Base-by-base conservation (phyloP, 2,329 filamentous ascomycete genomes). In the Botrytis deweyae region DNA sequence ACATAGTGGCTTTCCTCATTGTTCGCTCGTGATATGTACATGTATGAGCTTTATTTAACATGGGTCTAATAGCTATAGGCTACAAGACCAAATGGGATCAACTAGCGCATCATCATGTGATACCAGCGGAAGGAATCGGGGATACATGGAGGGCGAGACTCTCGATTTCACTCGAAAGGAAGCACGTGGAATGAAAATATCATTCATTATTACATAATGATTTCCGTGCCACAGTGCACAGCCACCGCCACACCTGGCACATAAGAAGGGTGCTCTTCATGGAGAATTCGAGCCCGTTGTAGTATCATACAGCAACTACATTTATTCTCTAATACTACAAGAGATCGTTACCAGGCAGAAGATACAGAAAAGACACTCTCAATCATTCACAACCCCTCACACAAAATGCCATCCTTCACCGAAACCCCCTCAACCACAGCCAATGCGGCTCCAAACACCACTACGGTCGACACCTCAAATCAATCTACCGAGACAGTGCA, bases 341-440 rank as follows among this genome's bases (percentile, higher is more conserved):
- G 46, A 55, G 46, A 68, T 33, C 22, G 25, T 38, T 20, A 22
- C 14, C 46, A 66, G 25, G 9, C 25, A 58, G 20, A 38, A 38
- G 7, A 16, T 0, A 55, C 25, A 55, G 49, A 55, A n/a, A 16
- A 16, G 0, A 55, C 2, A 68, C n/a, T 25, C 44, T 14, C 8
- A 67, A 22, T 33, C 14, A 12, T 46, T 29, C 9, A 46, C 33
- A 25, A 7, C 6, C 7, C 9, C 29, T 46, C 63, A 18, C 20
- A 68, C 62, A 68, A 68, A 14, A 72, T 72, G 71, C 71, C 71
- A 49, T 68, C 71, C 29, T 72, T 72, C 52, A 68, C 71, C 10
- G 63, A 72, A 61, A 72, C 38, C 33, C 49, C 71, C 33, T 46
- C 71, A 44, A 29, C 49, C 22, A 40, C 71, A 16, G 52, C 52